Percentiles rank a stretch among this genome's conserved stretches.
phyloP scores from a whole-genome alignment of 2,329 filamentous ascomycete genomes.

The Ophiostoma sp. region DNA sequence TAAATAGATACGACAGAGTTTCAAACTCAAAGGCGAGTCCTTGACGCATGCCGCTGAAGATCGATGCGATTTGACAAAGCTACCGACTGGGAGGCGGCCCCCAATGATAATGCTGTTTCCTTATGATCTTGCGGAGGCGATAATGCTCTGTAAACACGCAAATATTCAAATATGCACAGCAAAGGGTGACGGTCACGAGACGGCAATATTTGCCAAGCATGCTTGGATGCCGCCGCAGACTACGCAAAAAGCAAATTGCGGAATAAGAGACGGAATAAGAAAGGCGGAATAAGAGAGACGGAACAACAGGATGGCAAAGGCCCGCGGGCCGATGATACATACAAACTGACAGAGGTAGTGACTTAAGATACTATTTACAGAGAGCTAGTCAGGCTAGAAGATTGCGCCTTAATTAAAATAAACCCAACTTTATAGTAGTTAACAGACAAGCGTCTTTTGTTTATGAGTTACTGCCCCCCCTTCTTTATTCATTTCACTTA shows the following conservation, averaged over 20 bases:
- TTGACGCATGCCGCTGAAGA: not conserved
- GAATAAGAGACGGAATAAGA: not conserved
- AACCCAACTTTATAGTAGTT: not conserved
- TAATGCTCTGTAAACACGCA: too few relatives aligned
- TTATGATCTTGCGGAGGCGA: too few relatives aligned
- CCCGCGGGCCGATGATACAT: slow-evolving; percentile 1
- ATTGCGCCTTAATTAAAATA: not conserved
- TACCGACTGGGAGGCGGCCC: not conserved
- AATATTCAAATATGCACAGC: not conserved
- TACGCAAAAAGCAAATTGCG: not conserved
- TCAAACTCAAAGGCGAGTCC: not conserved
- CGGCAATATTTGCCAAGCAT: not conserved
- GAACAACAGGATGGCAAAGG: not conserved
- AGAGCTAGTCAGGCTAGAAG: not conserved
- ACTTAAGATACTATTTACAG: not conserved
- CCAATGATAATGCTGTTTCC: too few relatives aligned
- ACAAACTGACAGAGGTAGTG: not conserved
- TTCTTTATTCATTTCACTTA: not conserved
- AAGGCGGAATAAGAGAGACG: not conserved
- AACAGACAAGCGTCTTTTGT: not conserved
- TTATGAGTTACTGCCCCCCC: not conserved
- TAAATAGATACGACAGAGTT: not conserved
- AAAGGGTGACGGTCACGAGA: not conserved
- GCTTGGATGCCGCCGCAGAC: not conserved
- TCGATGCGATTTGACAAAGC: not conserved